Evolutionary conservation across 2,329 filamentous ascomycete species (phyloP).

Genomic region (Chrysoporthe cubensis): DNA sequence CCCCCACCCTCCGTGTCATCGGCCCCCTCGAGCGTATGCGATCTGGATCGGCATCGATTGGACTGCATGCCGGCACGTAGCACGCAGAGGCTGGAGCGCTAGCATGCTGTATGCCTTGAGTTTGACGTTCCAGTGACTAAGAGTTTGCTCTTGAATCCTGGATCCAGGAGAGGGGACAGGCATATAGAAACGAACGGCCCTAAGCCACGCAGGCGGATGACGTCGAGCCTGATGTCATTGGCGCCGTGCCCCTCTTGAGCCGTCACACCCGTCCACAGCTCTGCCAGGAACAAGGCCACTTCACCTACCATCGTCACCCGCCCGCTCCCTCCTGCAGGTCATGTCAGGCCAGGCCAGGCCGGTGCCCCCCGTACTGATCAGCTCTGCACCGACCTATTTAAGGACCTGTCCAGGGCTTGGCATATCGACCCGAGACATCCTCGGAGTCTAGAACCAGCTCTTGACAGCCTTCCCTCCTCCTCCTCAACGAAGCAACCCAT

Average conservation of each 20-base stretch:
- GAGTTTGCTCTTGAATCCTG: neutral
- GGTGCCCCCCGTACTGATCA: neutral
- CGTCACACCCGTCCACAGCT: neutral
- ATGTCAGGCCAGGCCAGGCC: neutral
- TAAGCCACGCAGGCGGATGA: conserved; percentile 4
- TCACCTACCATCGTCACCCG: neutral
- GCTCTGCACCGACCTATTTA: neutral
- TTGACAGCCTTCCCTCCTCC: neutral
- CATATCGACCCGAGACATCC: neutral
- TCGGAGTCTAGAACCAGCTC: neutral
- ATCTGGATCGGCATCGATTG: neutral
- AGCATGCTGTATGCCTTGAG: neutral
- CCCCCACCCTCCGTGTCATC: neutral
- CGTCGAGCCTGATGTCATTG: conserved; percentile 14
- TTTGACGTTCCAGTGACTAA: neutral
- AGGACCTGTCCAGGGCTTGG: conserved; percentile 12
- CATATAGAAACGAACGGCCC: neutral
- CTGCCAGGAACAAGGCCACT: neutral
- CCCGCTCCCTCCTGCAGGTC: neutral
- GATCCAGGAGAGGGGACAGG: neutral
- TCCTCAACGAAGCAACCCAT: neutral
- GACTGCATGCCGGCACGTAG: neutral
- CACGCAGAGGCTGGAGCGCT: neutral
- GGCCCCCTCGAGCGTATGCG: neutral
- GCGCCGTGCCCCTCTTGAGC: neutral